These are phyloP conservation scores for Debaryomyces coudertii DNA, from an alignment of 1,139 yeast species.

Conservation along the genomic window DNA sequence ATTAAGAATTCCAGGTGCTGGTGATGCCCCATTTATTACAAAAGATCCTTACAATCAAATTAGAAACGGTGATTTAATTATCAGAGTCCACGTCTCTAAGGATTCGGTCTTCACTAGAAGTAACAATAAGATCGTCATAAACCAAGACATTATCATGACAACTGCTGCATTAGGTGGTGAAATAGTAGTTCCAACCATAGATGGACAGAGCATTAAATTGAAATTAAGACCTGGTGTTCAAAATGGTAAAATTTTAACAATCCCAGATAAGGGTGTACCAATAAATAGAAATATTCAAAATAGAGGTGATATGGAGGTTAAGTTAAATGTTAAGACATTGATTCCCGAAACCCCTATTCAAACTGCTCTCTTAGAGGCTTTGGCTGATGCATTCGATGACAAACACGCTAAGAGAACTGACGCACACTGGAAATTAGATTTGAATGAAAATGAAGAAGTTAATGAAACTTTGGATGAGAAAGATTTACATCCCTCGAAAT, in stretches of 20 bases:
- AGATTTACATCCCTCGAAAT: constrained; percentile 58
- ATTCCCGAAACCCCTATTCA: constrained; percentile 86
- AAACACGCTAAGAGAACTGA: constrained; percentile 71
- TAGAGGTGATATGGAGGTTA: constrained; percentile 83
- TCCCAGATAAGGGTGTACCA: constrained; percentile 91
- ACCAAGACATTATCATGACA: constrained; percentile 80
- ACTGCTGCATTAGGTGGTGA: constrained; percentile 97
- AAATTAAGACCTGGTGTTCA: constrained; percentile 90
- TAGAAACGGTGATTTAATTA: constrained; percentile 82
- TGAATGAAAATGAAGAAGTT: constrained; percentile 21
- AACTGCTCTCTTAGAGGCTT: constrained; percentile 87
- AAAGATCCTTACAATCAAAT: constrained; percentile 65
- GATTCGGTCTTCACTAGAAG: constrained; percentile 72
- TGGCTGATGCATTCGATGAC: constrained; percentile 90
- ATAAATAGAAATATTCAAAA: constrained; percentile 53
- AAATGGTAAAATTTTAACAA: constrained; percentile 69
- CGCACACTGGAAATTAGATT: constrained; percentile 55
- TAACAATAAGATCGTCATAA: constrained; percentile 64
- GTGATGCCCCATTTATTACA: constrained; percentile 81
- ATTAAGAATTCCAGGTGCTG: constrained; percentile 82
- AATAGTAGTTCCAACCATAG: constrained; percentile 83
- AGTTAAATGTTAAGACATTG: constrained; percentile 69
- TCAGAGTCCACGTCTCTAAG: constrained; percentile 74
- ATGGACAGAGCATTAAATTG: constrained; percentile 71
- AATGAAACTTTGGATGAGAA: constrained; percentile 36